Evolutionary conservation across 495 filamentous ascomycete species (phyloP).

Genomic region (Pyrenopolyporus hunteri): DNA sequence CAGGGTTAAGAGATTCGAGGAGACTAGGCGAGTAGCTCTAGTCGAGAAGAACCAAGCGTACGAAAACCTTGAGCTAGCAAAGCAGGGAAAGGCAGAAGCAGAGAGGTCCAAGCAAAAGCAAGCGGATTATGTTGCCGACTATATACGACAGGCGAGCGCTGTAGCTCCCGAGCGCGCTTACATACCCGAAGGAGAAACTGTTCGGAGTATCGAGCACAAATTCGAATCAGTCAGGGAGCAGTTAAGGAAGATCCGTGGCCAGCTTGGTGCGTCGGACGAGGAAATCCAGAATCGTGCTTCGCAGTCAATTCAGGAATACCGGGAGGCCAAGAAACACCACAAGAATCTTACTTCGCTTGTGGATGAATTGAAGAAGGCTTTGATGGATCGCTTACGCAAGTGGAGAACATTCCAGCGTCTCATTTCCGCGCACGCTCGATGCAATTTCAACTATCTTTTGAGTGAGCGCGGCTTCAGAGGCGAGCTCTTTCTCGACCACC

Average conservation of each 20-base stretch:
- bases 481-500: slow-evolving; percentile 77
- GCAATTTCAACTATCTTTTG: slow-evolving; percentile 85
- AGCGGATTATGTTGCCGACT: slow-evolving; percentile 55
- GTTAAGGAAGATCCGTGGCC: slow-evolving; percentile 57
- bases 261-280: slow-evolving; percentile 67
- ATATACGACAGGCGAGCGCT: slow-evolving; percentile 61
- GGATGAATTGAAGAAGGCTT: slow-evolving; percentile 65
- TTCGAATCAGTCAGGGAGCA: slow-evolving; percentile 64
- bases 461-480: slow-evolving; percentile 89
- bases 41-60: slow-evolving; percentile 70
- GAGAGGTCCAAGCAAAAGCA: slow-evolving; percentile 56
- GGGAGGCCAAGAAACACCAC: slow-evolving; percentile 47
- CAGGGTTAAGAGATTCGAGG: slow-evolving; percentile 57
- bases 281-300: slow-evolving; percentile 60
- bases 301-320: slow-evolving; percentile 45
- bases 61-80: slow-evolving; percentile 55
- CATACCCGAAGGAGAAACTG: slow-evolving; percentile 72
- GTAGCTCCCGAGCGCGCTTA: slow-evolving; percentile 64
- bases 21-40: slow-evolving; percentile 61
- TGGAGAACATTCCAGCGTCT: slow-evolving; percentile 81
- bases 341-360: slow-evolving; percentile 58
- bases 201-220: slow-evolving; percentile 66
- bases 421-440: slow-evolving; percentile 82
- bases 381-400: slow-evolving; percentile 71
- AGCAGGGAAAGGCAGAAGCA: slow-evolving; percentile 52